phyloP scores from a whole-genome alignment of 2,329 filamentous ascomycete genomes.

The Claviceps fusiformis region DNA sequence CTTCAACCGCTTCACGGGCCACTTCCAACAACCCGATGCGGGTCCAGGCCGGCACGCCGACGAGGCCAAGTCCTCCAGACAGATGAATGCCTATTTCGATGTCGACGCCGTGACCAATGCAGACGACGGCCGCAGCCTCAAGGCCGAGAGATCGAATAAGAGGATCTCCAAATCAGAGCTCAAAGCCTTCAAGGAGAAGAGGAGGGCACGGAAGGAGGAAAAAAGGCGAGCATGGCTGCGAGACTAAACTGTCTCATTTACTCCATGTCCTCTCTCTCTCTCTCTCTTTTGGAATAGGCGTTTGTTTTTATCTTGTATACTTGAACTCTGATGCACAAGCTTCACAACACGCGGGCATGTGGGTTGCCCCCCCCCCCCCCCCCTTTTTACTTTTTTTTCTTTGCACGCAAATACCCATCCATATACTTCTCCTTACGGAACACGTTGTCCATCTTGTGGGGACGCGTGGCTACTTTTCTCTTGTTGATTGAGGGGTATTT shows the following conservation, averaged over 20 bases:
- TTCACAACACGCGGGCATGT: not conserved
- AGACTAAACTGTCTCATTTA: constrained; percentile 29
- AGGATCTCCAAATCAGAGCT: constrained; percentile 75
- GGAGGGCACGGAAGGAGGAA: constrained; percentile 81
- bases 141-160: constrained; percentile 78
- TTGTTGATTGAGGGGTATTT: not conserved
- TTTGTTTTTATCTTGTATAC: not conserved
- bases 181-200: constrained; percentile 83
- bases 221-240: constrained; percentile 83
- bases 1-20: constrained; percentile 88
- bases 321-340: not conserved
- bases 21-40: constrained; percentile 56
- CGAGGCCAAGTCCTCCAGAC: constrained; percentile 72
- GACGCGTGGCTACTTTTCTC: not conserved
- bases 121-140: constrained; percentile 80
- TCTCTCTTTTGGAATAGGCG: not conserved
- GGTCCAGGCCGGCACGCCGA: constrained; percentile 69
- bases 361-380: not conserved
- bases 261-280: not conserved
- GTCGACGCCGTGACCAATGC: constrained; percentile 86
- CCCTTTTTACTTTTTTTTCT: not conserved
- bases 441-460: not conserved
- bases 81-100: constrained; percentile 93
- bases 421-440: not conserved
- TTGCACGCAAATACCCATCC: not conserved